These are phyloP conservation scores for Mariannaea elegans DNA, from an alignment of 2,329 filamentous ascomycete species.

Conservation along the genomic window DNA sequence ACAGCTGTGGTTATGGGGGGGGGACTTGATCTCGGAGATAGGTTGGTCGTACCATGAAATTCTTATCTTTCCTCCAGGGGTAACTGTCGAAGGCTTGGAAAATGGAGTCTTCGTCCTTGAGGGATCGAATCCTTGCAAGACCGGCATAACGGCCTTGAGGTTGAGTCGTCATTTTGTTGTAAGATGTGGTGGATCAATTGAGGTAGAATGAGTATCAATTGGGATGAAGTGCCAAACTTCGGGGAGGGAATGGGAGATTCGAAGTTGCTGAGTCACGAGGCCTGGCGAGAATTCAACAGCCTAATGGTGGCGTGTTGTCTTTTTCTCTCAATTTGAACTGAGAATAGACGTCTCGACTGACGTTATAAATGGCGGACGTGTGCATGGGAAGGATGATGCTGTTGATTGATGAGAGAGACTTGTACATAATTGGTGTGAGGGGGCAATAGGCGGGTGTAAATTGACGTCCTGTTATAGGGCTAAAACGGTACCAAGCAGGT, in stretches of 20 bases:
- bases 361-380: too few species aligned
- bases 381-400: too few species aligned
- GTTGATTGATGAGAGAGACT: not conserved
- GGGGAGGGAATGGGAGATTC: too few species aligned
- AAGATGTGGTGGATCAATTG: not conserved
- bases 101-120: conserved; percentile 52
- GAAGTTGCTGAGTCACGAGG: too few species aligned
- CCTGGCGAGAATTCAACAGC: too few species aligned
- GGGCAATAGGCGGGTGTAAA: conserved; percentile 21
- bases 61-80: conserved; percentile 72
- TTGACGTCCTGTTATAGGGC: conserved; percentile 5
- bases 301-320: too few species aligned
- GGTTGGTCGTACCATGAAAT: conserved; percentile 65
- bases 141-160: conserved; percentile 38
- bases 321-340: too few species aligned
- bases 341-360: too few species aligned
- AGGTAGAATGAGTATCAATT: not conserved
- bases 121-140: conserved; percentile 50
- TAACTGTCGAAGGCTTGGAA: conserved; percentile 72
- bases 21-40: not conserved
- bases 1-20: not conserved
- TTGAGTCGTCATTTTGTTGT: conserved; percentile 18
- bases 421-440: conserved; percentile 1
- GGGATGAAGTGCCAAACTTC: not conserved
- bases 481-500: conserved; percentile 30